Conservation (phyloP, 768 basidiomycete species). For the Pholiota conissans region DNA sequence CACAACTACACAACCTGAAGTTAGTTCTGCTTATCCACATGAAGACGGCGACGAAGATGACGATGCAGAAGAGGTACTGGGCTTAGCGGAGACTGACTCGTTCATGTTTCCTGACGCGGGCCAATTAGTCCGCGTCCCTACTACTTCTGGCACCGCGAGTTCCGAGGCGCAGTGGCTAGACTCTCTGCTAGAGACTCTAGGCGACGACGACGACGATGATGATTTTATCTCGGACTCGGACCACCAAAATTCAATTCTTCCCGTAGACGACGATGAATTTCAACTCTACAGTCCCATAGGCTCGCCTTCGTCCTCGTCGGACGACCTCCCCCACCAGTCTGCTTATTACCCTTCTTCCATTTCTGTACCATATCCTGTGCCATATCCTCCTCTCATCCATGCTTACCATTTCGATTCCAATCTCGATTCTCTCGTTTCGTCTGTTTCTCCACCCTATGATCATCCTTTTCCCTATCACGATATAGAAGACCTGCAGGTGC, state of each 20-base stretch:
- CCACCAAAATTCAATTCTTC: slow-evolving; percentile 42
- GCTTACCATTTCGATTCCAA: slow-evolving; percentile 49
- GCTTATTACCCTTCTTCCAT: slow-evolving; percentile 45
- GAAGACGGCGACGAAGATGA: slow-evolving; percentile 41
- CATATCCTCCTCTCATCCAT: slow-evolving; percentile 64
- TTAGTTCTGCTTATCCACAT: slow-evolving; percentile 32
- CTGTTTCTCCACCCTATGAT: slow-evolving; percentile 44
- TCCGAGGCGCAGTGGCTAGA: slow-evolving; percentile 84
- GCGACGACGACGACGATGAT: slow-evolving; percentile 72
- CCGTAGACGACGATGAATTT: slow-evolving; percentile 67
- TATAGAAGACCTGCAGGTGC: slow-evolving; percentile 65
- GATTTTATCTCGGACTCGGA: slow-evolving; percentile 46
- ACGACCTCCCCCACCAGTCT: slow-evolving; percentile 63
- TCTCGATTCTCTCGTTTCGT: slow-evolving; percentile 43
- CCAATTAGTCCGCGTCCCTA: slow-evolving; percentile 42
- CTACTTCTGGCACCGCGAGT: slow-evolving; percentile 28
- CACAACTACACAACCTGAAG: slow-evolving; percentile 25
- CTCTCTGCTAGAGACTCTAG: slow-evolving; percentile 72
- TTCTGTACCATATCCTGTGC: slow-evolving; percentile 58
- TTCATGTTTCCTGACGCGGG: slow-evolving; percentile 84
- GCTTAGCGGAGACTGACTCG: slow-evolving; percentile 57
- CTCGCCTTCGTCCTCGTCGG: slow-evolving; percentile 77
- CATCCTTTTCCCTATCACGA: slow-evolving; percentile 66
- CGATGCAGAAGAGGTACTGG: slow-evolving; percentile 47
- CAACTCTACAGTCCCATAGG: slow-evolving; percentile 57